Evolutionary conservation across 768 basidiomycete genomes (phyloP).

Genomic region (Flagelloscypha sp.): DNA sequence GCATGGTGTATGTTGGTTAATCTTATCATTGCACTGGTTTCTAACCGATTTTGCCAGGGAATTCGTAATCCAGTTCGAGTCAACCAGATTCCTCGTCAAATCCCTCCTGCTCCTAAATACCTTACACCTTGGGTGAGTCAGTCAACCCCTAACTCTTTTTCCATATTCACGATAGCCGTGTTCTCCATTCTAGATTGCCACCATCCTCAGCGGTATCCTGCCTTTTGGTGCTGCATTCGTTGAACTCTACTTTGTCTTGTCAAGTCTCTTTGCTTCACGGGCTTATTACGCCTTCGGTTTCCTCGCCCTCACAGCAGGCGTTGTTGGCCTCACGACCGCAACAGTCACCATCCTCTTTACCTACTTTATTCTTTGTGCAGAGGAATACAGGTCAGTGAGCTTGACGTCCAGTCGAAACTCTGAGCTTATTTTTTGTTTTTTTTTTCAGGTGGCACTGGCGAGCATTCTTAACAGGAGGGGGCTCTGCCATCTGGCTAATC

Average conservation of each 20-base stretch:
- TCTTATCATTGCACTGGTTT: neutral
- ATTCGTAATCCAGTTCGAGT: slow-evolving; percentile 81
- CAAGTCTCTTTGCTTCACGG: slow-evolving; percentile 83
- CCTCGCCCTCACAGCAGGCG: slow-evolving; percentile 74
- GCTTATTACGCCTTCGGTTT: slow-evolving; percentile 98
- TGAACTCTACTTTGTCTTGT: slow-evolving; percentile 88
- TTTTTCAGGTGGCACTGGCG: slow-evolving; percentile 88
- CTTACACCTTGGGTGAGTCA: slow-evolving; percentile 66
- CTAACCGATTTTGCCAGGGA: slow-evolving; percentile 31
- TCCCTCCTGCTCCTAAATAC: slow-evolving; percentile 82
- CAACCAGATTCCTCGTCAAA: slow-evolving; percentile 92
- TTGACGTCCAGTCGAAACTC: slow-evolving; percentile 4
- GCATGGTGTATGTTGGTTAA: slow-evolving; percentile 58
- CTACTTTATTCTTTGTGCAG: slow-evolving; percentile 88
- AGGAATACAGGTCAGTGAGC: slow-evolving; percentile 73
- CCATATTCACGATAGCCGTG: slow-evolving; percentile 6
- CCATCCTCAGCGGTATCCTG: slow-evolving; percentile 81
- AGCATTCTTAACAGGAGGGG: slow-evolving; percentile 85
- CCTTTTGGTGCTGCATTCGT: slow-evolving; percentile 95
- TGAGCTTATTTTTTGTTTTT: neutral
- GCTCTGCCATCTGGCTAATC: slow-evolving; percentile 86
- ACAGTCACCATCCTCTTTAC: slow-evolving; percentile 85
- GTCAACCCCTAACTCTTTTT: slow-evolving; percentile 3
- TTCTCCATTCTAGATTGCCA: slow-evolving; percentile 41
- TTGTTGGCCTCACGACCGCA: slow-evolving; percentile 81